phyloP scores from a whole-genome alignment of 306 rosid species.

The Spatholobus suberectus region DNA sequence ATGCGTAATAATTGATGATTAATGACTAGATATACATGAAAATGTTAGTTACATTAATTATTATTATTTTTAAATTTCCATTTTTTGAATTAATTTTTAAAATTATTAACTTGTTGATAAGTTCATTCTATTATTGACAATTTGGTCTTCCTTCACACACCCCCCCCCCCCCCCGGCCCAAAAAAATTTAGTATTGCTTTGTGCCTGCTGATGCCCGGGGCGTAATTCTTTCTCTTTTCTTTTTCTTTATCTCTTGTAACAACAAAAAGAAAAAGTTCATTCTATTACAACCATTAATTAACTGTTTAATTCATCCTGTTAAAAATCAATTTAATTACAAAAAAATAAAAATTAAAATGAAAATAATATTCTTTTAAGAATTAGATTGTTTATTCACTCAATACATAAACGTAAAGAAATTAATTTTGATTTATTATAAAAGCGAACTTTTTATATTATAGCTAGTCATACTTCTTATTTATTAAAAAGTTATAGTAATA shows the following conservation, averaged over 20 bases:
- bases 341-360: not conserved
- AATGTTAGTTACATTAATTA: not conserved
- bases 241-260: too few species aligned
- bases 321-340: not conserved
- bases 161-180: too few species aligned
- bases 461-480: too few species aligned
- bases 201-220: too few species aligned
- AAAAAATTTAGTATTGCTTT: too few species aligned
- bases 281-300: not conserved
- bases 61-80: not conserved
- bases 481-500: too few species aligned
- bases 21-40: not conserved
- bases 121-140: not conserved
- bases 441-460: not conserved
- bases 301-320: not conserved
- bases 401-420: not conserved
- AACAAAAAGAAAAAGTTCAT: too few species aligned
- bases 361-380: not conserved
- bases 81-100: not conserved
- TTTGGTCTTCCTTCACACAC: too few species aligned
- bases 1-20: not conserved
- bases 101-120: not conserved
- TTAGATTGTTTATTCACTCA: too few species aligned
- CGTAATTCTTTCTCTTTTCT: too few species aligned
- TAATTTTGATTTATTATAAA: not conserved